Base-by-base conservation (phyloP, 1,284 basidiomycete species). In the Fomitopsis betulina region DNA sequence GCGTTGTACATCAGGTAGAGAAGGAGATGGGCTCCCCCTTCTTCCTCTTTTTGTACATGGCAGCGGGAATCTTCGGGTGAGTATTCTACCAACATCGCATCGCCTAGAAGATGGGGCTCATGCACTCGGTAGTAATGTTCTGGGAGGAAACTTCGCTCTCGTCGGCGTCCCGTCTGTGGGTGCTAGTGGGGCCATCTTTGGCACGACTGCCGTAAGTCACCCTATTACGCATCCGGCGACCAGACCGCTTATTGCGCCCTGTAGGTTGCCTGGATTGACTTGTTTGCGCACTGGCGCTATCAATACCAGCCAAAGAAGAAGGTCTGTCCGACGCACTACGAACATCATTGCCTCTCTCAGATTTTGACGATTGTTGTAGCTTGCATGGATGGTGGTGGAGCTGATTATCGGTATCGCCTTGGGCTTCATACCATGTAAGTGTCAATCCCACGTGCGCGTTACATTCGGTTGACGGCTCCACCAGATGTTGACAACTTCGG, bases 101-200 rank as follows among this genome's bases (percentile, higher is more conserved):
- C 13, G 15, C 6, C 10, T 10, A 3, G 17, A 30, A 17, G 19
- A 25, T 37, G 35, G 13, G 9, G 13, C n/a, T 45, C 15, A 6
- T 23, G 59, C 43, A 13, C 4, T 10, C 58, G 17, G 9, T 61
- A 90, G 89, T 39, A 93, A 93, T 65, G 80, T 92, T 23, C 77
- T 98, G 8, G 95, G 96, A 27, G 94, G 93, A 4, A 98, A 96
- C 72, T 95, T 98, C 70, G 80, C 93, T 0, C 76, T 97, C 17
- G 89, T 94, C 3, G 94, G 93, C 17, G 77, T 89, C n/a, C 94
- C 96, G 0, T 93, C 92, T n/a, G 81, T 95, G 1, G 96, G 96
- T 49, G 96, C 96, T 0, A 91, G 88, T 65, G 95, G 96, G 8
- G 94, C 95, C 0, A 93, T 98, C 57, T 97, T 98, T 60, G 94